These are phyloP conservation scores for Plantago major DNA, from an alignment of 257 asterid species.

Conservation along the genomic window DNA sequence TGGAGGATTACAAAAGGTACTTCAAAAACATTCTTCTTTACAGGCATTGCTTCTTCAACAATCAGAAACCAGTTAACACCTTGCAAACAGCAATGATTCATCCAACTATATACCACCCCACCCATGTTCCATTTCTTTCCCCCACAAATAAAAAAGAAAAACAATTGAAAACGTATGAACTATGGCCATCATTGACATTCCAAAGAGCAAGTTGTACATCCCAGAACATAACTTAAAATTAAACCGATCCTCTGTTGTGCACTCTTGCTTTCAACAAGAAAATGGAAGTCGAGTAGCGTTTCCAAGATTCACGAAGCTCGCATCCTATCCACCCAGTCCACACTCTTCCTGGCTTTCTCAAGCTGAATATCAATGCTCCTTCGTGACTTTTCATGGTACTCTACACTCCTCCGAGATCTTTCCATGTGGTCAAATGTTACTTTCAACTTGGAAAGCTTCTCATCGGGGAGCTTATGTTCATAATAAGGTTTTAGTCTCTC, in stretches of 20 bases:
- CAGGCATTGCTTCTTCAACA: slow-evolving; percentile 1
- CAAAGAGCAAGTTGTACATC: slow-evolving; percentile 8
- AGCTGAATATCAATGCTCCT: slow-evolving; percentile 44
- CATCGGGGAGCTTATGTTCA: slow-evolving; percentile 36
- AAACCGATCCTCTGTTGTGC: background rate
- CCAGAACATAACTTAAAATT: slow-evolving; percentile 19
- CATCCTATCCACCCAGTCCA: slow-evolving; percentile 55
- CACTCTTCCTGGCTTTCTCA: slow-evolving; percentile 50
- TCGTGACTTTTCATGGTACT: slow-evolving; percentile 41
- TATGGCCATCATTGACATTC: background rate
- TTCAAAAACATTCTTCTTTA: background rate
- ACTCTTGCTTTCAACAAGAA: background rate
- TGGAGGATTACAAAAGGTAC: background rate
- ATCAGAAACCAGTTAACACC: background rate
- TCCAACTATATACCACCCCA: slow-evolving; percentile 9
- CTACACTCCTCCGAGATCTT: slow-evolving; percentile 52
- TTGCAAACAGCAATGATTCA: slow-evolving; percentile 2
- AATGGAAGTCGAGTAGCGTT: background rate
- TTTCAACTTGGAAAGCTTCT: slow-evolving; percentile 40
- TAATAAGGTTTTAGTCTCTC: slow-evolving; percentile 28
- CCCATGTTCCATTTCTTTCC: background rate
- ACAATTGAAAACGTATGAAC: background rate
- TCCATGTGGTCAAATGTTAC: slow-evolving; percentile 39
- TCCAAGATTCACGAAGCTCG: slow-evolving; percentile 27
- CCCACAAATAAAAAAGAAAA: background rate